Evolutionary conservation across 192 early-diverging fungal species (phyloP).

Genomic region (Polychytrium aggregatum): DNA sequence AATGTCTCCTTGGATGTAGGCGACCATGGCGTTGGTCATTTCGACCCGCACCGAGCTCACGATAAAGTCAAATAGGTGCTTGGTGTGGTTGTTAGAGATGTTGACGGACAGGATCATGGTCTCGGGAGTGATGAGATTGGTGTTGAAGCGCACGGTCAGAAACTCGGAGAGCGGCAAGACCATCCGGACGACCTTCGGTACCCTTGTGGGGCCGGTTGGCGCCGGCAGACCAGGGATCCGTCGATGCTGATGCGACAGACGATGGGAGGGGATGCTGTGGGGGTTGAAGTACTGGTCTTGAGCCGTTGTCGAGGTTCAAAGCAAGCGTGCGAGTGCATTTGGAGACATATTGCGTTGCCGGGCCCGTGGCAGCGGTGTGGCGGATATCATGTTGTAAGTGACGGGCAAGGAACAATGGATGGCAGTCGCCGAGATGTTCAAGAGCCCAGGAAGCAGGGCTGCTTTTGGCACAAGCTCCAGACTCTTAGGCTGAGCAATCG

Average conservation of each 20-base stretch:
- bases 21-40: slow-evolving; percentile 6
- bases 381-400: no score
- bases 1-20: not conserved
- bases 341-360: no score
- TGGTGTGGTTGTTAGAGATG: not conserved
- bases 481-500: no score
- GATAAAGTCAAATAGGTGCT: not conserved
- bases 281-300: slow-evolving; percentile 16
- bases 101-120: not conserved
- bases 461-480: no score
- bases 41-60: slow-evolving; percentile 2
- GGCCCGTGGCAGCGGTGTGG: no score
- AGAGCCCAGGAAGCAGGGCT: no score
- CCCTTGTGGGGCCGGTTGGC: not conserved
- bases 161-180: not conserved
- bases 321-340: no score
- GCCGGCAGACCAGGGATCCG: no score
- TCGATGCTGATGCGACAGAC: slow-evolving; percentile 2
- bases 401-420: no score
- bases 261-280: slow-evolving; percentile 7
- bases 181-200: not conserved
- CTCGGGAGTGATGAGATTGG: not conserved
- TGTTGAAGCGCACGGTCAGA: not conserved
- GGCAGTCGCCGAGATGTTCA: no score
- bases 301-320: no score